phyloP scores from a whole-genome alignment of 352 stramenopile genomes.

The Phytophthora syringae region DNA sequence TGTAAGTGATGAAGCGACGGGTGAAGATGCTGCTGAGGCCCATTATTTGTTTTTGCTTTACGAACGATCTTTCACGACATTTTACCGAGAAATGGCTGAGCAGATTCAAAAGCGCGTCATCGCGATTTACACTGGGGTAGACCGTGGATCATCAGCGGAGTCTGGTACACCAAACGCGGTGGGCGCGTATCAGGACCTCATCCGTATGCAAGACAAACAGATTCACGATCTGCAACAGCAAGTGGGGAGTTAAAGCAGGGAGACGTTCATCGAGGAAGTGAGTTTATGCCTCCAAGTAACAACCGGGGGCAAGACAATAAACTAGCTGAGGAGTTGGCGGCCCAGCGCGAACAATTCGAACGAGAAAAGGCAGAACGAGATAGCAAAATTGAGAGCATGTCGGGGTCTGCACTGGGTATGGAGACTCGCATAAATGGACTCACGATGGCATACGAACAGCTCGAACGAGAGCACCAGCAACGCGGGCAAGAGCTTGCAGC shows the following conservation, averaged over 20 bases:
- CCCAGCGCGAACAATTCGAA: constrained; percentile 35
- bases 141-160: constrained; percentile 22
- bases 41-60: constrained; percentile 76
- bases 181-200: constrained; percentile 77
- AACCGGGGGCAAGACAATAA: constrained; percentile 2
- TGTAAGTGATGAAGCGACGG: constrained; percentile 15
- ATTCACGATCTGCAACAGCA: constrained; percentile 61
- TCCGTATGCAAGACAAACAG: constrained; percentile 82
- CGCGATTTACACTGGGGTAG: constrained; percentile 59
- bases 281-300: neutral
- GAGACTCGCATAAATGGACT: constrained; percentile 57
- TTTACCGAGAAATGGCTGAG: constrained; percentile 57
- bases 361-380: constrained; percentile 45
- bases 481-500: constrained; percentile 9
- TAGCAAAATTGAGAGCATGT: constrained; percentile 33
- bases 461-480: constrained; percentile 53
- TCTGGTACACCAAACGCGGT: constrained; percentile 35
- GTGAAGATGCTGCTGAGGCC: constrained; percentile 19
- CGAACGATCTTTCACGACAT: constrained; percentile 60
- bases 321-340: constrained; percentile 12
- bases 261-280: neutral
- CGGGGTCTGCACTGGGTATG: constrained; percentile 36
- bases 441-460: constrained; percentile 54
- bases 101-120: constrained; percentile 74
- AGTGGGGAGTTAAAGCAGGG: constrained; percentile 29